Evolutionary conservation across 768 basidiomycete species (phyloP).

Genomic region (Sistotremastrum niveocremeum): DNA sequence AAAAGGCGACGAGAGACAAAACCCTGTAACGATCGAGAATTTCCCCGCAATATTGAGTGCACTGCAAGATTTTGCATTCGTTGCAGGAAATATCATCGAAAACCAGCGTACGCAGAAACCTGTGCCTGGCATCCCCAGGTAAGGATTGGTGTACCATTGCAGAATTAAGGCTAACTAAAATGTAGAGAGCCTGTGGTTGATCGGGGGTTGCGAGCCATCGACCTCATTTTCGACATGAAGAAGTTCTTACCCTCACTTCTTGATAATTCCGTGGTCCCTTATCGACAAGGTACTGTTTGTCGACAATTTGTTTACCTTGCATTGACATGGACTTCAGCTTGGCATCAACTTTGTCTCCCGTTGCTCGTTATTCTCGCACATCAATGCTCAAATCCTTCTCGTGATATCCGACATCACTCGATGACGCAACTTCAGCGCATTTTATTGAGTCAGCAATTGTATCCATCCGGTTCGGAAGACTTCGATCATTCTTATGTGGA

Average conservation of each 20-base stretch:
- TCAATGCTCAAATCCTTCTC: conserved; percentile 70
- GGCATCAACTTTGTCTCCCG: conserved; percentile 67
- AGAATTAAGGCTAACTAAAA: conserved; percentile 3
- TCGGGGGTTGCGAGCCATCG: conserved; percentile 72
- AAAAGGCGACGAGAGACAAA: conserved; percentile 42
- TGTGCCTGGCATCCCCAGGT: conserved; percentile 11
- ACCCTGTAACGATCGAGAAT: conserved; percentile 59
- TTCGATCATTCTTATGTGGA: conserved; percentile 51
- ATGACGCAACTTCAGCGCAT: conserved; percentile 74
- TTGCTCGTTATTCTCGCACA: conserved; percentile 58
- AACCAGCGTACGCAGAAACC: conserved; percentile 45
- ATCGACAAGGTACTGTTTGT: conserved; percentile 19
- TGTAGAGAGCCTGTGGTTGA: conserved; percentile 62
- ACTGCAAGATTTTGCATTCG: conserved; percentile 75
- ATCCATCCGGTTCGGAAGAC: conserved; percentile 29
- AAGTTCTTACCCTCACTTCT: conserved; percentile 48
- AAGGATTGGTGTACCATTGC: background rate
- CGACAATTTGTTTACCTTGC: conserved; percentile 24
- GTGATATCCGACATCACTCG: conserved; percentile 74
- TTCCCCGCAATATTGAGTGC: conserved; percentile 66
- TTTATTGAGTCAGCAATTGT: conserved; percentile 62
- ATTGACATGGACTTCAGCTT: conserved; percentile 32
- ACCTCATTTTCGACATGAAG: conserved; percentile 63
- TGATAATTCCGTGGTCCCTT: conserved; percentile 26
- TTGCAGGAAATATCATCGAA: conserved; percentile 42